Evolutionary conservation across 2,329 filamentous ascomycete species (phyloP).

Genomic region (Xylariales sp.): DNA sequence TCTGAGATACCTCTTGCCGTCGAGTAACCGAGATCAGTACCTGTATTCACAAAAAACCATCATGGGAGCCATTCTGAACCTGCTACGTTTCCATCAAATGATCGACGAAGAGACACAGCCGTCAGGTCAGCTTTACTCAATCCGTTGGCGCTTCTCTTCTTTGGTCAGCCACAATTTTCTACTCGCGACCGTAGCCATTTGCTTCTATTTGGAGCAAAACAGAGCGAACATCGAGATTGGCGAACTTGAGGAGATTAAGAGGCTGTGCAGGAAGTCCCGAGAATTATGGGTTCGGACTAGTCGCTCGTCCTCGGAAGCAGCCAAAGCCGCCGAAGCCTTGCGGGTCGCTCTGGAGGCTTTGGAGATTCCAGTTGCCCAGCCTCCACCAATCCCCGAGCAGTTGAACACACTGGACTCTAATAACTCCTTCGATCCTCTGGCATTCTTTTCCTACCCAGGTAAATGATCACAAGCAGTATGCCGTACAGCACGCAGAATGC

Average conservation of each 20-base stretch:
- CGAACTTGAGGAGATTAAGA: slow-evolving; percentile 5
- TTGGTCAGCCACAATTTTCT: slow-evolving; percentile 42
- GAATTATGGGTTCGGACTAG: slow-evolving; percentile 9
- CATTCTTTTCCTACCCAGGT: background rate
- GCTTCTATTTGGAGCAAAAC: slow-evolving; percentile 34
- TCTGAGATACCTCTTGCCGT: slow-evolving; percentile 41
- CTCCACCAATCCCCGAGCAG: background rate
- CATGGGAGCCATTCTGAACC: slow-evolving; percentile 40
- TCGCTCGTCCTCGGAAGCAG: slow-evolving; percentile 4
- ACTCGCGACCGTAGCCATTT: slow-evolving; percentile 42
- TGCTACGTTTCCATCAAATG: slow-evolving; percentile 43
- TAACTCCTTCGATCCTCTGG: background rate
- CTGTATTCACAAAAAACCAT: slow-evolving; percentile 39
- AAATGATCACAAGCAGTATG: background rate
- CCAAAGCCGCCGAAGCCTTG: slow-evolving; percentile 10
- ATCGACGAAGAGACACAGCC: slow-evolving; percentile 42
- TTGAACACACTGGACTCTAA: background rate
- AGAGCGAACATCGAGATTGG: background rate
- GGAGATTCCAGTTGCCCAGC: background rate
- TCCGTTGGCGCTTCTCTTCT: slow-evolving; percentile 41
- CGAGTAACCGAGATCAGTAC: slow-evolving; percentile 28
- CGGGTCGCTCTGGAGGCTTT: background rate
- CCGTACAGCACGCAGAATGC: too few species aligned
- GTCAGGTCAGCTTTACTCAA: slow-evolving; percentile 35
- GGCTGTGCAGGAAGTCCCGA: slow-evolving; percentile 5